Percentiles rank a stretch among this genome's conserved stretches.
phyloP scores from a whole-genome alignment of 176 grass and related monocot species.

The Aegilops umbellulata region DNA sequence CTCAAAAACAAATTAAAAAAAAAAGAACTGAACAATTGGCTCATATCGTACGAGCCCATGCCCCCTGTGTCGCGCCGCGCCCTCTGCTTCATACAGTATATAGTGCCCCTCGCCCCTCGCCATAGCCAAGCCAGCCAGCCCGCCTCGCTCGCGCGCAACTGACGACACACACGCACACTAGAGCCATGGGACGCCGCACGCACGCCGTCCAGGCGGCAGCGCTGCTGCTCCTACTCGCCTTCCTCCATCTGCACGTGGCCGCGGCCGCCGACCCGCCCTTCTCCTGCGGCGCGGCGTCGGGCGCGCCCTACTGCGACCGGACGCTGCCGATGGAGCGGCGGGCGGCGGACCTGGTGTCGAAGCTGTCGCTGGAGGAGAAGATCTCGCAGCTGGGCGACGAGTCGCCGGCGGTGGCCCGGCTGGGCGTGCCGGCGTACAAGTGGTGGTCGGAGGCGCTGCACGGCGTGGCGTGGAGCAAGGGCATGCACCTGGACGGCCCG shows the following conservation, averaged over 20 bases:
- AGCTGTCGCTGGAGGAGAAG: constrained; percentile 78
- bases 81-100: background rate
- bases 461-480: constrained; percentile 61
- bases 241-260: background rate
- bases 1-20: no score
- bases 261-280: constrained; percentile 55
- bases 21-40: background rate
- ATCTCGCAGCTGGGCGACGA: constrained; percentile 79
- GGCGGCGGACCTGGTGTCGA: constrained; percentile 60
- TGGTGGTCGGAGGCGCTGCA: constrained; percentile 98
- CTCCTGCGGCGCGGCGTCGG: constrained; percentile 58
- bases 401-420: constrained; percentile 52
- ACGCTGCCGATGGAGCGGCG: constrained; percentile 45
- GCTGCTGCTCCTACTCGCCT: background rate
- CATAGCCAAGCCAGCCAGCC: background rate
- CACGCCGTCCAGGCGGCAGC: background rate
- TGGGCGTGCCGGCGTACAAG: constrained; percentile 85
- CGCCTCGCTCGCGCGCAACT: no score
- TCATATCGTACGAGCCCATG: background rate
- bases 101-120: no score
- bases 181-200: constrained; percentile 48
- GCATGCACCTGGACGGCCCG: constrained; percentile 65
- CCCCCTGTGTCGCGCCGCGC: background rate
- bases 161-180: background rate
- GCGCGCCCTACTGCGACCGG: constrained; percentile 60